Evolutionary conservation across 257 asterid genomes (phyloP).

Genomic region (Misopates orontium): DNA sequence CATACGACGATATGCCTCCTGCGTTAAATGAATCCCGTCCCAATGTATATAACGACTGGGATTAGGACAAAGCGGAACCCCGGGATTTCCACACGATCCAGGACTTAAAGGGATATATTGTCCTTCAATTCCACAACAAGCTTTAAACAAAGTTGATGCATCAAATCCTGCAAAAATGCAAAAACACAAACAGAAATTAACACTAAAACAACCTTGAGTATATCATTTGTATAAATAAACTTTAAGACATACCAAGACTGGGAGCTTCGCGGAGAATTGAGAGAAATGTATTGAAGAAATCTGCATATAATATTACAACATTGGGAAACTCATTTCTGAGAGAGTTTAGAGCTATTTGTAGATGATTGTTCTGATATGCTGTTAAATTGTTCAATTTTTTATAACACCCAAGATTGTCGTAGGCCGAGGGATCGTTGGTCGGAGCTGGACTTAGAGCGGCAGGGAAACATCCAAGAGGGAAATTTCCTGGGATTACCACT

Average conservation of each 20-base stretch:
- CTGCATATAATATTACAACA: constrained; percentile 21
- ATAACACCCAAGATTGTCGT: constrained; percentile 26
- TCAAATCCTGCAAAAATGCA: constrained; percentile 25
- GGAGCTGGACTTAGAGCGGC: neutral
- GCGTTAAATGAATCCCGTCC: constrained; percentile 31
- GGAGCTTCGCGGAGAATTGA: constrained; percentile 1
- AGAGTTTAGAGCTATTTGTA: neutral
- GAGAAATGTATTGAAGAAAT: constrained; percentile 14
- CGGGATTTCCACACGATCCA: constrained; percentile 22
- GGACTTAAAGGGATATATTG: constrained; percentile 7
- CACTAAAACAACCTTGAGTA: too few relatives aligned
- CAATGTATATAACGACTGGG: constrained; percentile 23
- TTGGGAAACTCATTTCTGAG: constrained; percentile 20
- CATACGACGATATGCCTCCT: constrained; percentile 19
- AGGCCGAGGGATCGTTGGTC: neutral
- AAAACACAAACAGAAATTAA: too few relatives aligned
- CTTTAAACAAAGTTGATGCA: neutral
- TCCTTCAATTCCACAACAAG: constrained; percentile 32
- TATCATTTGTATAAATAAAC: too few relatives aligned
- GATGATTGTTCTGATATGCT: neutral
- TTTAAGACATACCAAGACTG: constrained; percentile 10
- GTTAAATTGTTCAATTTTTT: constrained; percentile 14
- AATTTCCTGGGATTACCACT: too few relatives aligned
- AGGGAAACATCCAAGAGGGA: constrained; percentile 14
- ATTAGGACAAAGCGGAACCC: constrained; percentile 12